A percentile compares a stretch with the other conserved stretches of the same genome.
These are phyloP conservation scores for Ceratobasidium sp. DNA, from an alignment of 1,284 basidiomycete genomes.

Conservation along the genomic window DNA sequence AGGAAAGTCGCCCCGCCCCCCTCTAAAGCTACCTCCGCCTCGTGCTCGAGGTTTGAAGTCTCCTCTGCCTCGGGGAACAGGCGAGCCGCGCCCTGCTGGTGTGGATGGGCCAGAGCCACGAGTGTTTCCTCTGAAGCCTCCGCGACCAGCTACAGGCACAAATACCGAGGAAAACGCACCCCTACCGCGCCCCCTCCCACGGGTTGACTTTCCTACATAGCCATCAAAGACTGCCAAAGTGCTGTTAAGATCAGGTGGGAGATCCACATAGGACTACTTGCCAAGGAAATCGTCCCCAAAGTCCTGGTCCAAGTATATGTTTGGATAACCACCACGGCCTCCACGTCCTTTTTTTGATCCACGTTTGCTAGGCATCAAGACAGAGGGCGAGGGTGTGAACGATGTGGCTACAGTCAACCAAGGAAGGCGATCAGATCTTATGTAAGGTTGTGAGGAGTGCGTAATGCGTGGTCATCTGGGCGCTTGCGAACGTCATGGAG, in stretches of 20 bases:
- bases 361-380: slow-evolving; percentile 22
- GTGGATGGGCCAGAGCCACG: slow-evolving; percentile 23
- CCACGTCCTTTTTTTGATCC: slow-evolving; percentile 25
- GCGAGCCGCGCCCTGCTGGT: slow-evolving; percentile 19
- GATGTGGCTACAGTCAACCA: slow-evolving; percentile 30
- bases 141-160: not conserved
- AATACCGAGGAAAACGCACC: slow-evolving; percentile 18
- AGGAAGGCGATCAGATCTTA: not conserved
- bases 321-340: slow-evolving; percentile 6
- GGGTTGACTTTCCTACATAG: not conserved
- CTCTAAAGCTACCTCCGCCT: not conserved
- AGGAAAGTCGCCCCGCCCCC: slow-evolving; percentile 4
- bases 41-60: slow-evolving; percentile 28
- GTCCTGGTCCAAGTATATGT: not conserved
- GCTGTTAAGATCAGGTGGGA: not conserved
- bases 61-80: slow-evolving; percentile 19
- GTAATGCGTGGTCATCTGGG: not conserved
- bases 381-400: slow-evolving; percentile 25
- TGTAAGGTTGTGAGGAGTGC: not conserved
- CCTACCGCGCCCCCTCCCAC: slow-evolving; percentile 17
- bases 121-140: not conserved
- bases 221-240: slow-evolving; percentile 1
- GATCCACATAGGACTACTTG: not conserved
- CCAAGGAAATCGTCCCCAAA: slow-evolving; percentile 30
- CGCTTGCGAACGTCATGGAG: slow-evolving; percentile 32